Base-by-base conservation (phyloP, 2,329 filamentous ascomycete species). In the Gnomoniopsis smithogilvyi region DNA sequence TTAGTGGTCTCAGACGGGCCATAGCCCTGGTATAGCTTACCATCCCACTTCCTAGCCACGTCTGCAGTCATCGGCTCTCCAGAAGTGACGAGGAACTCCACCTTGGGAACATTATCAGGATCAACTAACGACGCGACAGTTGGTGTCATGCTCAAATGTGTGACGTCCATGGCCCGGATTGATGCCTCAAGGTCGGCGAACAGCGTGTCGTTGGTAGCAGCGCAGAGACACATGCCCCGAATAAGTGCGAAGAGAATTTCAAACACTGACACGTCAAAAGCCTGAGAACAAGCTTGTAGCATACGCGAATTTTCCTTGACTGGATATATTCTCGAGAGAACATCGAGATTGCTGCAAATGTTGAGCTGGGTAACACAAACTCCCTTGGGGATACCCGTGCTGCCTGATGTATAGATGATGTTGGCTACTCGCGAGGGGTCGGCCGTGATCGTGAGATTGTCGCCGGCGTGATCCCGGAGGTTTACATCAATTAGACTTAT, bases 191-290 rank as follows among this genome's bases (percentile, higher is more conserved):
- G 76, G 65, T 96, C 86, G 43, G 79, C 79, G 66, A 94, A 91
- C 0, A 96, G 73, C 1, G 84, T 81, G 65, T 95, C 89, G 64
- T 93, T 92, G 0, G 79, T 82, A 0, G 86, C 88, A 2, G 89
- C 84, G 68, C 90, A 96, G 14, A 96, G 77, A 61, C 88, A 89
- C 77, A 94, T 91, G 3, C 91, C 91, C 36, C 81, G 80, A 50
- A 83, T 82, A 89, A 92, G 96, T 0, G 91, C 79, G 66, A 91
- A 96, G 70, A 96, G 94, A 15, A 96, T 93, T 67, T 96, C 92
- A 68, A 96, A 96, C 0, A 96, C 89, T 0, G 91, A 96, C 2
- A 96, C 87, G 67, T 96, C 91, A 68, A 96, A 96, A 0, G 88
- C 89, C 67, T 92, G 90, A 0, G 91, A 94, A 67, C 90, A 96